phyloP scores from a whole-genome alignment of 768 basidiomycete genomes.

The Hygrophoropsis aurantiaca region DNA sequence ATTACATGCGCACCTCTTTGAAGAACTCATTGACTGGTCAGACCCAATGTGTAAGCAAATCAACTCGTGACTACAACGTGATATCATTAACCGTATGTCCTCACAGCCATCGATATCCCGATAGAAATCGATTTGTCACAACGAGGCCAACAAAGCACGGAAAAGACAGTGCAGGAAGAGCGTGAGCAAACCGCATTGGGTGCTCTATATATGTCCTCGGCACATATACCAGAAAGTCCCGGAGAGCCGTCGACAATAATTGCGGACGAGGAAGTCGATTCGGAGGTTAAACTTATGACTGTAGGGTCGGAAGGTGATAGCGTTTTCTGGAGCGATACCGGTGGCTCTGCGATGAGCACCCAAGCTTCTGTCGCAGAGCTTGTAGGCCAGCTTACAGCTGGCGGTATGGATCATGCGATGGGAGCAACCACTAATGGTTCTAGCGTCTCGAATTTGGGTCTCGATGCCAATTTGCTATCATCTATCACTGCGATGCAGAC shows the following conservation, averaged over 20 bases:
- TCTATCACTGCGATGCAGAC: slow-evolving; percentile 43
- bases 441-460: slow-evolving; percentile 30
- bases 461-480: slow-evolving; percentile 43
- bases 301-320: slow-evolving; percentile 66
- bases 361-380: slow-evolving; percentile 65
- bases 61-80: slow-evolving; percentile 14
- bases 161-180: slow-evolving; percentile 70
- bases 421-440: slow-evolving; percentile 30
- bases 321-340: slow-evolving; percentile 57
- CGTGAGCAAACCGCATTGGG: slow-evolving; percentile 76
- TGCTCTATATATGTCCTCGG: slow-evolving; percentile 68
- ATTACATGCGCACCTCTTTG: slow-evolving; percentile 78
- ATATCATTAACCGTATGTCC: slow-evolving; percentile 17
- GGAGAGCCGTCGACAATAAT: slow-evolving; percentile 62
- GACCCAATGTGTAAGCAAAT: slow-evolving; percentile 73
- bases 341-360: slow-evolving; percentile 19
- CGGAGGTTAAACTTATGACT: slow-evolving; percentile 62
- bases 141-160: slow-evolving; percentile 68
- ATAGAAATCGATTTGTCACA: slow-evolving; percentile 49
- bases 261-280: slow-evolving; percentile 70
- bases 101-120: slow-evolving; percentile 63
- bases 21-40: slow-evolving; percentile 84
- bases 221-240: slow-evolving; percentile 78
- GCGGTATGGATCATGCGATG: slow-evolving; percentile 41
- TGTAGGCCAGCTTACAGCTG: slow-evolving; percentile 60